phyloP scores from a whole-genome alignment of 805 yeast genomes.

The Candida sphagnicola region DNA sequence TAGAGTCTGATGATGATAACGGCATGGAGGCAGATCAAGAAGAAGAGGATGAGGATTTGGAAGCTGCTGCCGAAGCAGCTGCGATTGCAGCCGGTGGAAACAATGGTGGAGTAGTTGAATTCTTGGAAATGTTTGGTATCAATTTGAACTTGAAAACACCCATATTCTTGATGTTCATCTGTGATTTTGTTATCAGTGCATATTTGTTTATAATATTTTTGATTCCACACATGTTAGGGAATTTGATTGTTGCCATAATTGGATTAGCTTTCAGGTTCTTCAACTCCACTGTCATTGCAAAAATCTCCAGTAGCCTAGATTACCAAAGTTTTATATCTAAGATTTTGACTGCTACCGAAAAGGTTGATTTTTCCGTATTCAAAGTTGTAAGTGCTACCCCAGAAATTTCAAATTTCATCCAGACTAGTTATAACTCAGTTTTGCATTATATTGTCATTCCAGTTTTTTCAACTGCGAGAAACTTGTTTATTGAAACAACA shows the following conservation, averaged over 20 bases:
- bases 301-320: not conserved
- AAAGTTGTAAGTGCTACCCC: not conserved
- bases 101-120: slow-evolving; percentile 20
- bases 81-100: slow-evolving; percentile 11
- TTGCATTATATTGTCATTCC: slow-evolving; percentile 17
- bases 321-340: not conserved
- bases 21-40: slow-evolving; percentile 9
- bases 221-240: slow-evolving; percentile 47
- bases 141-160: slow-evolving; percentile 33
- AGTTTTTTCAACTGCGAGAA: slow-evolving; percentile 7
- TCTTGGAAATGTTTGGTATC: slow-evolving; percentile 35
- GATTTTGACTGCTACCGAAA: not conserved
- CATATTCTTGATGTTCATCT: slow-evolving; percentile 26
- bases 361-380: not conserved
- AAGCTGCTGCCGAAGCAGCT: slow-evolving; percentile 8
- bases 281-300: slow-evolving; percentile 1
- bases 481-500: slow-evolving; percentile 15
- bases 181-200: slow-evolving; percentile 27
- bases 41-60: slow-evolving; percentile 9
- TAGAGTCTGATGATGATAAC: not conserved
- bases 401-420: not conserved
- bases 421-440: slow-evolving; percentile 2
- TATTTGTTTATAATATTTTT: slow-evolving; percentile 42
- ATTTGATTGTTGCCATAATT: slow-evolving; percentile 11
- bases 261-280: slow-evolving; percentile 10